Base-by-base conservation (phyloP, 2,329 filamentous ascomycete genomes). In the Colletotrichum euphorbiae region DNA sequence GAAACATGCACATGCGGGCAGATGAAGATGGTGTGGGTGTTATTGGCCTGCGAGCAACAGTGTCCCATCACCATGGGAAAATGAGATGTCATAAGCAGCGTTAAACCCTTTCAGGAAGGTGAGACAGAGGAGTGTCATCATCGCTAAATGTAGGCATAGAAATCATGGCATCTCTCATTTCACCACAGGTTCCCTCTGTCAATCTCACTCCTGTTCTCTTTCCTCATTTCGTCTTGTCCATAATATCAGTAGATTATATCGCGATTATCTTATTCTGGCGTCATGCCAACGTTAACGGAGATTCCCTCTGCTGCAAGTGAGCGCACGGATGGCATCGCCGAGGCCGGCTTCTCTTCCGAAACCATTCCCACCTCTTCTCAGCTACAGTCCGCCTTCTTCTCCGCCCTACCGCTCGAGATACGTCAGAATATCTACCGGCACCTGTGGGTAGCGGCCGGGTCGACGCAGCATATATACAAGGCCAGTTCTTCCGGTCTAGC, bases 391-490 rank as follows among this genome's bases (percentile, higher is more conserved):
- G 40, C 17, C 52, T 68, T 65, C 54, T 68, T 68, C 48, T 65
- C 54, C 46, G 33, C 33, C 17, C 48, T 68, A 8, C 65, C 65
- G 3, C 54, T 65, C 28, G 65, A 68, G 24, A 60, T 68, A 50
- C 65, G 65, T 33, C 65, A 50, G 48, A 50, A 52, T 42, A 59
- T 68, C 13, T 68, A 68, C 19, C 40, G 61, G 12, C 24, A 68
- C 17, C 24, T 68, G 17, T 68, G 65, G 65, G 9, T 24, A 38
- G 54, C 61, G 31, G 48, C 61, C n/a, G 65, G 65, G 13, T 19
- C 48, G 24, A 65, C 24, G 1, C 65, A 68, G 9, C 65, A 68
- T 24, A 61, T 68, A n/a, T 68, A 68, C 55, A 65, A 55, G 33
- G 38, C 65, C 17, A 19, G 65, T 11, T 38, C 61, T 2, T 68